A percentile compares a stretch with the other conserved stretches of the same genome.
These are phyloP conservation scores for Sungouiella blattae DNA, from an alignment of 805 yeast species.

Conservation along the genomic window DNA sequence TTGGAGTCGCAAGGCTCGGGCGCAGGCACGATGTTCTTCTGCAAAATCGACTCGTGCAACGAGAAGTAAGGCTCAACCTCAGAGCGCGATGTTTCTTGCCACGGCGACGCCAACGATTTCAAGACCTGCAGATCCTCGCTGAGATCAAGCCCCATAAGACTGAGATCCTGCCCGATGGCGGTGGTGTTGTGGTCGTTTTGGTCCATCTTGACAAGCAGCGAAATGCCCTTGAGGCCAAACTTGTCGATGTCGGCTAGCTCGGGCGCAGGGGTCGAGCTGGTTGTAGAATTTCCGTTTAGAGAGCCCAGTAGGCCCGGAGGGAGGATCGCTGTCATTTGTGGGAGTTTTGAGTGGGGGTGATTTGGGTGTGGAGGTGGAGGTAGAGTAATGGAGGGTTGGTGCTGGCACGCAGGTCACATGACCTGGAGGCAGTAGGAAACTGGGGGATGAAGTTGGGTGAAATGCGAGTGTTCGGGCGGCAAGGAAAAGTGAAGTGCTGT, in stretches of 20 bases:
- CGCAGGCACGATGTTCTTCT: slow-evolving; percentile 31
- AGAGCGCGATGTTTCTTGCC: slow-evolving; percentile 89
- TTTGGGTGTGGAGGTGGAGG: too few relatives aligned
- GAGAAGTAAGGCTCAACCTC: slow-evolving; percentile 83
- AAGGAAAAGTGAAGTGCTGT: too few relatives aligned
- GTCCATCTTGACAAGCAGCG: slow-evolving; percentile 58
- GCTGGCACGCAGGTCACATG: too few relatives aligned
- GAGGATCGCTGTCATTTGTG: slow-evolving; percentile 11
- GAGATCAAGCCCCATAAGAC: slow-evolving; percentile 62
- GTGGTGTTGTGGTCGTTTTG: slow-evolving; percentile 59
- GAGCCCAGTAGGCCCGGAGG: slow-evolving; percentile 16
- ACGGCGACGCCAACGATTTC: slow-evolving; percentile 79
- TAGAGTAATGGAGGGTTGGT: too few relatives aligned
- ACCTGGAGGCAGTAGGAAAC: too few relatives aligned
- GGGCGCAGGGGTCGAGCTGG: slow-evolving; percentile 1
- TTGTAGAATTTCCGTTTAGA: neutral
- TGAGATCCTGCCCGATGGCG: slow-evolving; percentile 73
- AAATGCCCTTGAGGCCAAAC: slow-evolving; percentile 66
- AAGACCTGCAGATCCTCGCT: slow-evolving; percentile 47
- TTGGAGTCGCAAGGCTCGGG: slow-evolving; percentile 47
- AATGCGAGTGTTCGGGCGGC: too few relatives aligned
- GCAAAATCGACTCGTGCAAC: slow-evolving; percentile 49
- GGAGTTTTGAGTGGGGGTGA: too few relatives aligned
- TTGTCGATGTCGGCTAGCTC: slow-evolving; percentile 46
- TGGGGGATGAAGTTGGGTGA: too few relatives aligned